Evolutionary conservation across 371 early-diverging fungal genomes (phyloP).

Genomic region (Lichtheimia hyalospora): DNA sequence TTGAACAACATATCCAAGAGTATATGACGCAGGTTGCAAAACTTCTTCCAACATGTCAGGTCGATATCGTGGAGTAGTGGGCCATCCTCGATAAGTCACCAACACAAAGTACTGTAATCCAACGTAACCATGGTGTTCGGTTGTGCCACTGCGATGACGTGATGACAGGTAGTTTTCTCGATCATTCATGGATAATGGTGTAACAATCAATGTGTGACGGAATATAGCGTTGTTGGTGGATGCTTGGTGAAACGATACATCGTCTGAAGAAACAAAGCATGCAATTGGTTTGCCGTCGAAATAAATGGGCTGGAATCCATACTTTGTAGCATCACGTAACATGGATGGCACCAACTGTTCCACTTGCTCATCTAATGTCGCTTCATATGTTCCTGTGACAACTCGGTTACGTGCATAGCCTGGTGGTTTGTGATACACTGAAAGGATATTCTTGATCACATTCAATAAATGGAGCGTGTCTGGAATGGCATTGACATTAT

Average conservation of each 20-base stretch:
- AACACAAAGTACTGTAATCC: conserved; percentile 37
- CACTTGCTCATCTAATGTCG: conserved; percentile 30
- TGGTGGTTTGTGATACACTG: conserved; percentile 59
- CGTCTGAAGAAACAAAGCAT: conserved; percentile 38
- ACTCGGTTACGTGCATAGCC: conserved; percentile 67
- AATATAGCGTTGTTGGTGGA: not conserved
- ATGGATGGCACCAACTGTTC: conserved; percentile 59
- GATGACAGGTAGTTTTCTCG: not conserved
- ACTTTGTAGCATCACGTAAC: conserved; percentile 62
- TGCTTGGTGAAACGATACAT: conserved; percentile 23
- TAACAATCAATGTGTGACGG: not conserved
- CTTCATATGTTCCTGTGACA: conserved; percentile 45
- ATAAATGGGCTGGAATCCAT: conserved; percentile 51
- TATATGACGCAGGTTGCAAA: conserved; percentile 19
- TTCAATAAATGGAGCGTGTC: conserved; percentile 58
- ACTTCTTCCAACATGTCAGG: conserved; percentile 26
- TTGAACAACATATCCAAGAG: conserved; percentile 27
- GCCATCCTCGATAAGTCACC: conserved; percentile 28
- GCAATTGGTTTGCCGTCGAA: conserved; percentile 24
- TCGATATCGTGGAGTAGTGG: conserved; percentile 18
- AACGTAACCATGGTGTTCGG: not conserved
- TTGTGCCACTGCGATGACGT: not conserved
- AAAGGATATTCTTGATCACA: conserved; percentile 59
- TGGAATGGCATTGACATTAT: conserved; percentile 35
- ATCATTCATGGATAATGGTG: not conserved